Evolutionary conservation across 2,329 filamentous ascomycete species (phyloP), one percentile per base, ranked within the genome.

Genomic region (Didymella segeticola): DNA sequence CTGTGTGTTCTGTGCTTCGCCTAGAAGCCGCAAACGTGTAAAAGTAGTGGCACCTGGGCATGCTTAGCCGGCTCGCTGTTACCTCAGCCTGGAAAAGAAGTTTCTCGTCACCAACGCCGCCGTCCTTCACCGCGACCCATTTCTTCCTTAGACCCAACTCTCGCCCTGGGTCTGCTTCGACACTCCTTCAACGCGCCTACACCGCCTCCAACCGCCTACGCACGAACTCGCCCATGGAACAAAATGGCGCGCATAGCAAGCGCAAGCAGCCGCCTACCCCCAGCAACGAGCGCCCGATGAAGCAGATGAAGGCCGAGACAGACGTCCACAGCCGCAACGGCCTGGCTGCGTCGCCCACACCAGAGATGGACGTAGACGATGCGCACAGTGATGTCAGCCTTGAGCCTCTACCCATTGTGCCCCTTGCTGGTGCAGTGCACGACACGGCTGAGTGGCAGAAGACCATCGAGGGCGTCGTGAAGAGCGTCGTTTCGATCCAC

Each of bases 401-500:
- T 54, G 78, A 81, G 7, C 74, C 78, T 9, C 73, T 69, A 8
- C 53, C 63, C 2, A 30, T 50, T 19, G 27, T 58, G 14, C 48
- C 53, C 5, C 29, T 52, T 15, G 53, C 64, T 10, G 53, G 69
- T 82, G 63, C 79, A 70, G 47, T 79, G 79, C 59, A 78, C 41
- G 89, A 91, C 65, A 90, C 88, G 2, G 87, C 87, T 20, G 93
- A 96, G 78, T 99, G 95, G 95, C 93, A 98, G 77, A 89, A 88
- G 43, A 97, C 93, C 0, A 96, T 98, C 56, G 93, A 97, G 76
- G 89, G 87, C 57, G 95, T 99, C 3, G 93, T 99, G 47, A 88
- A 89, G 72, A 96, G 93, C 65, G 95, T 98, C 15, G 95, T 99
- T 43, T 96, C 93, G n/a, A 98, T 99, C 68, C 90, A 96, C 63